phyloP scores from a whole-genome alignment of 345 rosid species.

The Odontarrhena argentea region DNA sequence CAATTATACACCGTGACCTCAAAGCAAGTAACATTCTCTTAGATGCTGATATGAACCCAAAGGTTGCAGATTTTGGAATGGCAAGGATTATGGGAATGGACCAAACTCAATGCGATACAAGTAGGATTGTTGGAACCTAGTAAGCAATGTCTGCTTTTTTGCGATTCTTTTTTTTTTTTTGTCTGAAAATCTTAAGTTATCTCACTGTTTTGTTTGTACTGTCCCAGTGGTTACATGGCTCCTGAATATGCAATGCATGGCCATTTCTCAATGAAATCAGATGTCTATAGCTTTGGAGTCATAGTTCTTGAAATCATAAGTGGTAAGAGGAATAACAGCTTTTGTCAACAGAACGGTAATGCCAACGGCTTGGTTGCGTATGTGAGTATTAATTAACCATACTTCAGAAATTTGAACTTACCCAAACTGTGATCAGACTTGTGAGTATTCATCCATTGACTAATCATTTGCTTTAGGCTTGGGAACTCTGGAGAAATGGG shows the following conservation, averaged over 20 bases:
- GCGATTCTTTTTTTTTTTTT: not conserved
- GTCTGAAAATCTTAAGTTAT: not conserved
- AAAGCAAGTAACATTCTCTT: no score
- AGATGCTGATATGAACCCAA: no score
- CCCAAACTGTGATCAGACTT: not conserved
- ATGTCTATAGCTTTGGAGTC: slow-evolving; percentile 27
- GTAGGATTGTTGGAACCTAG: slow-evolving; percentile 32
- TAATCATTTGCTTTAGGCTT: not conserved
- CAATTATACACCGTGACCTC: no score
- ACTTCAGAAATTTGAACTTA: not conserved
- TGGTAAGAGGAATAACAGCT: slow-evolving; percentile 15
- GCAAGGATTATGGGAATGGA: slow-evolving; percentile 2
- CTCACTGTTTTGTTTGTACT: not conserved
- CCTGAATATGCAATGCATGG: slow-evolving; percentile 19
- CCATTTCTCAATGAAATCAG: slow-evolving; percentile 12
- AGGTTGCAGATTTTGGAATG: no score
- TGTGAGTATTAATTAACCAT: slow-evolving; percentile 9
- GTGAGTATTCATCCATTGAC: not conserved
- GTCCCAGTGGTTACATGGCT: slow-evolving; percentile 21
- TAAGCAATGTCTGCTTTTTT: not conserved
- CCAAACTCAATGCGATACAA: slow-evolving; percentile 14
- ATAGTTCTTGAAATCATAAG: slow-evolving; percentile 19
- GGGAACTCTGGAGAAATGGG: slow-evolving; percentile 9
- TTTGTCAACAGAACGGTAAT: not conserved
- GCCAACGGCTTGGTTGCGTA: not conserved